A percentile compares a stretch with the other conserved stretches of the same genome.
phyloP scores from a whole-genome alignment of 1,284 basidiomycete species.

The Leccinum proliferum region DNA sequence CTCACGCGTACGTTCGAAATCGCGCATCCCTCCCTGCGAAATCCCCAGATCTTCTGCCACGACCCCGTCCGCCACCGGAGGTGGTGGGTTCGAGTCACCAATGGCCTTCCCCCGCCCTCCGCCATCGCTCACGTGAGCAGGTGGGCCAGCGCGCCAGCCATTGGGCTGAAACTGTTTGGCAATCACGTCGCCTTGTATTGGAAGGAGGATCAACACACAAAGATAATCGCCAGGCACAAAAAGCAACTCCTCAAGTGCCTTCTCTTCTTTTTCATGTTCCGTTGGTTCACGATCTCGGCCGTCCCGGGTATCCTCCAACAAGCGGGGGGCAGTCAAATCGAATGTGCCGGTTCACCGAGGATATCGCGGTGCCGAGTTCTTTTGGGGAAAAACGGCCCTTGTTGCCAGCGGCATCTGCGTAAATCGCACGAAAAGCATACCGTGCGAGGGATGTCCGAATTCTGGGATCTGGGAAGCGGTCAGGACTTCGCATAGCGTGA shows the following conservation, averaged over 20 bases:
- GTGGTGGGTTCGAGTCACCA: constrained; percentile 41
- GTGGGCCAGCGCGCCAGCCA: too few relatives aligned
- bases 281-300: constrained; percentile 32
- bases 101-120: too few relatives aligned
- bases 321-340: constrained; percentile 44
- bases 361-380: constrained; percentile 74
- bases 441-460: constrained; percentile 71
- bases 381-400: constrained; percentile 66
- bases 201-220: too few relatives aligned
- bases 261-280: constrained; percentile 49
- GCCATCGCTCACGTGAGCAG: too few relatives aligned
- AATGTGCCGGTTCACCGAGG: constrained; percentile 64
- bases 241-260: constrained; percentile 51
- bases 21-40: constrained; percentile 30
- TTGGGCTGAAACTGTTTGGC: too few relatives aligned
- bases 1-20: constrained; percentile 30
- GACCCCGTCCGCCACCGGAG: constrained; percentile 37
- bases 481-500: too few relatives aligned
- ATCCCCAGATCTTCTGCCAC: constrained; percentile 35
- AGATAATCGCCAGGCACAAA: too few relatives aligned
- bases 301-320: constrained; percentile 47
- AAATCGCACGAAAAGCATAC: constrained; percentile 72
- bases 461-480: constrained; percentile 29
- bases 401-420: constrained; percentile 56
- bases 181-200: too few relatives aligned